phyloP scores from a whole-genome alignment of 2,329 filamentous ascomycete species.

The Talaromyces amestolkiae region DNA sequence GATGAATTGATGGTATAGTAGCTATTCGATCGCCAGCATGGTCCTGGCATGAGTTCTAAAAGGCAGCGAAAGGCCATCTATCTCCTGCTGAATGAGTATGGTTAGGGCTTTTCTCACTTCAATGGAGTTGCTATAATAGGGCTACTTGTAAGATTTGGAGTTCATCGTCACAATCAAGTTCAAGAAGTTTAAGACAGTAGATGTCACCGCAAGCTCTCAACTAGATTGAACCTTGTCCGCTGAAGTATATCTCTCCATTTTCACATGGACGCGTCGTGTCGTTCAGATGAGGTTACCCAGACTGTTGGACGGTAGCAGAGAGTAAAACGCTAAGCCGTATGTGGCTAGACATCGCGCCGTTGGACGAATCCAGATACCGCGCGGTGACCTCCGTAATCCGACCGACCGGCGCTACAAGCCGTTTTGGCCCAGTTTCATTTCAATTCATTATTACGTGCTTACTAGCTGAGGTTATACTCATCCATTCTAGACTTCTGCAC shows the following conservation, averaged over 20 bases:
- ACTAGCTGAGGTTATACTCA: not conserved
- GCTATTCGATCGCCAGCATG: not conserved
- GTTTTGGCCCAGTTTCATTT: slow-evolving; percentile 11
- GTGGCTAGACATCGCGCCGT: not conserved
- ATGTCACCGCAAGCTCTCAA: not conserved
- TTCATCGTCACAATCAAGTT: not conserved
- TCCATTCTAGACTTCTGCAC: not conserved
- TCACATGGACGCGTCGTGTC: not conserved
- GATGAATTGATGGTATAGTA: not conserved
- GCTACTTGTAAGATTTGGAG: not conserved
- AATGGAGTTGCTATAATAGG: not conserved
- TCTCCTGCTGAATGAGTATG: not conserved
- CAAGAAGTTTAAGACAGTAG: not conserved
- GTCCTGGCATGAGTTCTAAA: not conserved
- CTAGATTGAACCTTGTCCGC: not conserved
- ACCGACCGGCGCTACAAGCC: slow-evolving; percentile 17
- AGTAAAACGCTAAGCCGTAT: not conserved
- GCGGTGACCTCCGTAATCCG: slow-evolving; percentile 18
- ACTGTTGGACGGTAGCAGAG: not conserved
- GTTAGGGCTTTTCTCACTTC: not conserved
- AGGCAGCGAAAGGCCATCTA: not conserved
- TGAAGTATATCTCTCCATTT: not conserved
- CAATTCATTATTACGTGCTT: slow-evolving; percentile 6
- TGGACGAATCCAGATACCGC: slow-evolving; percentile 10
- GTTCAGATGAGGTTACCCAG: not conserved